Evolutionary conservation across 2,329 filamentous ascomycete species (phyloP), one percentile per base, ranked within the genome.

Genomic region (Truncatella angustata): DNA sequence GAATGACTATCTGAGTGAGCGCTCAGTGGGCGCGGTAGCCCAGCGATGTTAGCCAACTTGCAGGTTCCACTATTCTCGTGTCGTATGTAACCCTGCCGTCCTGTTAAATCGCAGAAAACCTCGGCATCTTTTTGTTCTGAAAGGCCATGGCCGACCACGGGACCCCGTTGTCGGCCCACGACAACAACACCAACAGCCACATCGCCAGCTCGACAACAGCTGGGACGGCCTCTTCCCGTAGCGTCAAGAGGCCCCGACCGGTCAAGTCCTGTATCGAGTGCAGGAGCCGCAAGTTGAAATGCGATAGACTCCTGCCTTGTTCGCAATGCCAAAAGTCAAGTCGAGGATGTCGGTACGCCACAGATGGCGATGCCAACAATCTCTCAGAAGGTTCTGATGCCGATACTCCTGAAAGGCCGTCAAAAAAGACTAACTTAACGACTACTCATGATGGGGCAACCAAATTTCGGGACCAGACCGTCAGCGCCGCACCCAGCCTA

Each of bases 301-400:
- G 81, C 64, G 79, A 84, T 62, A 74, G 81, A 40, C 69, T 74
- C n/a, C 70, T 73, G 39, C 79, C 79, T 4, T 84, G 81, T 59
- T 78, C 77, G 5, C 80, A 83, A 62, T 84, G 81, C 61, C 77
- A 79, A 47, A 81, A 80, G 62, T 79, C 78, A n/a, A 75, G 73
- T 56, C 77, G 79, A 32, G 60, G 66, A 35, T 83, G 80, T 67
- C 77, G 71, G 57, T 83, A 82, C 58, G 70, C 77, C 21, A 70
- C 76, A 18, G 75, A 79, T 51, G 73, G 77, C 28, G 75, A 78
- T 50, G 69, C 67, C 7, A 70, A 70, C 30, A 75, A 73, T 57
- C 62, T 74, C 11, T 81, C 78, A 4, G 79, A 81, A 46, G 73
- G 63, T n/a, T 79, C 75, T 20, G 77, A 79, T 30, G 58, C 47